Evolutionary conservation across 345 rosid species (phyloP).

Genomic region (Moringa oleifera): DNA sequence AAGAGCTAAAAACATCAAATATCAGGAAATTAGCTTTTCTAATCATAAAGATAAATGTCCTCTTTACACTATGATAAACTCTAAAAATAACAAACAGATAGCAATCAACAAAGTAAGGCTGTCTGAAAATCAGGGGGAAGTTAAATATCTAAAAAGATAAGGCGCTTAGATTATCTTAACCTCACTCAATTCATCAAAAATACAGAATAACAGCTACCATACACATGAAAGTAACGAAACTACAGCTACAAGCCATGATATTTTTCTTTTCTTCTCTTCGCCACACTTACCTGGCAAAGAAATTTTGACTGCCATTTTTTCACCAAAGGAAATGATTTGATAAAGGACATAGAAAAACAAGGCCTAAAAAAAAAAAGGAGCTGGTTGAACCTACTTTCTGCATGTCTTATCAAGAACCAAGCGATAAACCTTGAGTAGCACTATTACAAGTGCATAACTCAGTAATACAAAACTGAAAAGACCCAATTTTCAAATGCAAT

Average conservation of each 20-base stretch:
- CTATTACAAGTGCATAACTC: not conserved
- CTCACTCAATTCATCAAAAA: no score
- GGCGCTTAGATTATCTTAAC: not conserved
- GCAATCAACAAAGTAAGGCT: not conserved
- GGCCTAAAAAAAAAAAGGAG: no score
- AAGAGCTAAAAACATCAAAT: not conserved
- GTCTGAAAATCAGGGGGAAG: not conserved
- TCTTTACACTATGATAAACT: no score
- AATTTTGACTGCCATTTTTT: no score
- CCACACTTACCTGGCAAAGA: not conserved
- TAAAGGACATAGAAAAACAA: no score
- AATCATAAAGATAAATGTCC: not conserved
- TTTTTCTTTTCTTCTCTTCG: not conserved
- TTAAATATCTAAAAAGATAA: no score
- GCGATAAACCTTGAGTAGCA: no score
- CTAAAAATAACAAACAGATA: not conserved
- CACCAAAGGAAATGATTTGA: no score
- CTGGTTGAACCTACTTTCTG: no score
- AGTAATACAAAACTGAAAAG: not conserved
- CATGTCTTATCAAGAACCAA: no score
- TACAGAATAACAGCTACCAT: not conserved
- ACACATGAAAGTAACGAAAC: not conserved
- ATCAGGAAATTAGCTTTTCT: not conserved
- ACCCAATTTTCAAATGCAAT: not conserved
- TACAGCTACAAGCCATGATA: not conserved